Conservation (phyloP, 1,284 basidiomycete genomes). For the Irpex sp. region DNA sequence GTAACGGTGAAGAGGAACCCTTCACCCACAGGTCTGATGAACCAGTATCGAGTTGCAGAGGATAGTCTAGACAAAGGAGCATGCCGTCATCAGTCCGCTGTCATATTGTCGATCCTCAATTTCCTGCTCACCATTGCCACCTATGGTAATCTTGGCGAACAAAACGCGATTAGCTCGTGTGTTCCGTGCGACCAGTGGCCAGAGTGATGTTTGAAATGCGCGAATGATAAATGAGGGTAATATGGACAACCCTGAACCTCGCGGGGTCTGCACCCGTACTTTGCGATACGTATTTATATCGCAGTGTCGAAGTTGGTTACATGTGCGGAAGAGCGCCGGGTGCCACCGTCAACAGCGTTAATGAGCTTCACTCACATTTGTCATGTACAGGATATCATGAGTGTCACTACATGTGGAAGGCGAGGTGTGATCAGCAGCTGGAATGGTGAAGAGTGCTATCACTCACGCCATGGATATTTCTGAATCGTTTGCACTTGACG, state of each 20-base stretch:
- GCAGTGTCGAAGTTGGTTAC: background rate
- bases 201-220: background rate
- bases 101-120: background rate
- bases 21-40: conserved; percentile 81
- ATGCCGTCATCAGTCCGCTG: background rate
- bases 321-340: background rate
- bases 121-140: conserved; percentile 46
- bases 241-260: background rate
- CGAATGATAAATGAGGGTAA: background rate
- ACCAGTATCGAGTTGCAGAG: conserved; percentile 76
- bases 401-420: conserved; percentile 44
- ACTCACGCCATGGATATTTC: conserved; percentile 29
- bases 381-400: conserved; percentile 71
- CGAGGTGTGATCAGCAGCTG: background rate
- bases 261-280: background rate
- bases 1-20: conserved; percentile 45
- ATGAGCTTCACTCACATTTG: conserved; percentile 52
- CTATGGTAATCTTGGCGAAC: conserved; percentile 55
- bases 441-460: background rate
- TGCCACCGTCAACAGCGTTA: background rate
- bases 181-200: background rate
- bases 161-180: background rate
- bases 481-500: conserved; percentile 19
- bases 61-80: conserved; percentile 41
- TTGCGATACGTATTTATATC: background rate